Evolutionary conservation across 768 basidiomycete genomes (phyloP), one percentile per base, ranked within the genome.

Genomic region (Mycena vitilis): DNA sequence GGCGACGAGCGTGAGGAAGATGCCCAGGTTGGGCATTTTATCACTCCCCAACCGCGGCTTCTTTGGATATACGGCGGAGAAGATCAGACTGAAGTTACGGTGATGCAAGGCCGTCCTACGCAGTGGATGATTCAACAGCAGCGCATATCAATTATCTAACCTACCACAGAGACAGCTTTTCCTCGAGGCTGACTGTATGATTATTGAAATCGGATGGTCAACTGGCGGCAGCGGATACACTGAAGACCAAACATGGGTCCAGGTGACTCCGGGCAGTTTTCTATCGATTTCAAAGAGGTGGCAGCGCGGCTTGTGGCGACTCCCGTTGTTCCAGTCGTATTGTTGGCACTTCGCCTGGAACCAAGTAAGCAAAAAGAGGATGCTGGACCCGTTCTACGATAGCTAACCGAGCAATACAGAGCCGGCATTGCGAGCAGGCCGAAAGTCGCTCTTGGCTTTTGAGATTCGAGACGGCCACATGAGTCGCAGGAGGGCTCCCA

Each of bases 161-260:
- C 20, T 51, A 51, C 47, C 48, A 60, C 22, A 49, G 2, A 3
- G 11, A 11, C n/a, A 36, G 37, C 37, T 25, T 60, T 23, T 40
- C 36, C 5, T 23, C 3, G 2, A 60, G 60, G 36, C 37, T 51
- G n/a, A 51, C 20, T n/a, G 36, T 18, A 60, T 22, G 60, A 51
- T 51, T 45, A 37, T 40, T 37, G 15, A 60, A 60, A 40, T 25
- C 37, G 51, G 13, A 22, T 12, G 49, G 30, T 44, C 18, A 38
- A 23, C 37, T 8, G 15, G 9, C 23, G 51, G 20, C 10, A 16
- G 20, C 5, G 47, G 56, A 23, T 12, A 47, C 8, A 15, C n/a
- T n/a, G n/a, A n/a, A 44, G 18, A 25, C n/a, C 40, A 34, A 22
- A 60, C 59, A 47, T 12, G 22, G 34, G n/a, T 60, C 47, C 59